These are phyloP conservation scores for Bolboschoenus planiculmis DNA, from an alignment of 176 grass and related monocot species.

Conservation along the genomic window DNA sequence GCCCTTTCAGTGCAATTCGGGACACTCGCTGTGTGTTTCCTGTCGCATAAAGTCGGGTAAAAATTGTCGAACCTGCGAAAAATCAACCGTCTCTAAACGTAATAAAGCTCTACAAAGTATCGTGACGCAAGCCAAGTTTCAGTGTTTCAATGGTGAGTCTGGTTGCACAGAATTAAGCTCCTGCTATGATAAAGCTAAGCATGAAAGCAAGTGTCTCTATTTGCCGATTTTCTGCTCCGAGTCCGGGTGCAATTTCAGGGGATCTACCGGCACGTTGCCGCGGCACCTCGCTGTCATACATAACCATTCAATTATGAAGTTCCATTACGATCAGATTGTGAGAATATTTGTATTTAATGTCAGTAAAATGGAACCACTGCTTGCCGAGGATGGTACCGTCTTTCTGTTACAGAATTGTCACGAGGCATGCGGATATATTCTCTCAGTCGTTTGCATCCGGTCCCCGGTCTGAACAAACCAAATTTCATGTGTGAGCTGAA, in stretches of 20 bases:
- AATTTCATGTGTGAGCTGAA: neutral
- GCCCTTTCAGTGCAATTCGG: neutral
- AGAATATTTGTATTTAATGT: neutral
- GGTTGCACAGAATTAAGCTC: neutral
- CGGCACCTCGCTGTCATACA: neutral
- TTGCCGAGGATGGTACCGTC: neutral
- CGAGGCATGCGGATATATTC: neutral
- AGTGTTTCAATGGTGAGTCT: neutral
- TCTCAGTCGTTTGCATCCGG: neutral
- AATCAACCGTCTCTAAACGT: neutral
- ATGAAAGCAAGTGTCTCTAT: neutral
- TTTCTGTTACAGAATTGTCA: neutral
- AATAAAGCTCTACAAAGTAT: neutral
- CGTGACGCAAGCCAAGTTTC: neutral
- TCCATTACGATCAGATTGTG: too few relatives aligned
- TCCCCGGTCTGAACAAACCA: neutral
- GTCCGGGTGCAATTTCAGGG: neutral
- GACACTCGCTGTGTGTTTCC: neutral
- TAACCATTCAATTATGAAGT: too few relatives aligned
- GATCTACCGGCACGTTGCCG: neutral
- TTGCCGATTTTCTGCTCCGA: neutral
- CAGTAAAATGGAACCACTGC: neutral
- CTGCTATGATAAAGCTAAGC: neutral
- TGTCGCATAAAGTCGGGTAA: neutral
- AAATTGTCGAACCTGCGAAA: neutral